phyloP scores from a whole-genome alignment of 352 stramenopile species.

The Globisporangium solare region DNA sequence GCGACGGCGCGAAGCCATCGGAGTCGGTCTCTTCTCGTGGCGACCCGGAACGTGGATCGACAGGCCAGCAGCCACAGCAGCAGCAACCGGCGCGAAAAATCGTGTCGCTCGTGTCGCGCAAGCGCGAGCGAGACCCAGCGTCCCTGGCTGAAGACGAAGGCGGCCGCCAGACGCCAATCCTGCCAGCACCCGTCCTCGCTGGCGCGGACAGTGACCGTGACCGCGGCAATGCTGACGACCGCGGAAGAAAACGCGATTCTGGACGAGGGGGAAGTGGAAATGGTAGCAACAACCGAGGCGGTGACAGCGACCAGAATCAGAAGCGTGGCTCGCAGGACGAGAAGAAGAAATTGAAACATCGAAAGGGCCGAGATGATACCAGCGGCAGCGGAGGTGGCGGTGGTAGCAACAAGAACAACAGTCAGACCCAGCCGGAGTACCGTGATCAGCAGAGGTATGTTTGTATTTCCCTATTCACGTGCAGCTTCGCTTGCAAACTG shows the following conservation, averaged over 20 bases:
- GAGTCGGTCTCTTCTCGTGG: neutral
- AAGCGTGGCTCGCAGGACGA: conserved; percentile 29
- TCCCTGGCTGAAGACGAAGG: conserved; percentile 10
- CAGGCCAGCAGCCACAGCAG: neutral
- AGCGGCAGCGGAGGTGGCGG: conserved; percentile 10
- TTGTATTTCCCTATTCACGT: neutral
- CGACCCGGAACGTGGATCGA: conserved; percentile 10
- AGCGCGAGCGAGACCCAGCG: conserved; percentile 50
- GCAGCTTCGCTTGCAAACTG: neutral
- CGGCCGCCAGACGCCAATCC: conserved; percentile 1
- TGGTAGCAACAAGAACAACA: conserved; percentile 18
- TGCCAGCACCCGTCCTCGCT: neutral
- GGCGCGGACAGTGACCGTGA: conserved; percentile 3
- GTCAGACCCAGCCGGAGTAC: conserved; percentile 18
- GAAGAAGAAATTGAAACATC: conserved; percentile 40
- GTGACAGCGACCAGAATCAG: conserved; percentile 15
- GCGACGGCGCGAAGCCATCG: neutral
- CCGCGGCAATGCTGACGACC: conserved; percentile 5
- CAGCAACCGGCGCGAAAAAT: conserved; percentile 46
- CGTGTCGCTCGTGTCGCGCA: conserved; percentile 71
- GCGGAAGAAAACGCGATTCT: conserved; percentile 6
- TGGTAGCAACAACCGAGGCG: conserved; percentile 5
- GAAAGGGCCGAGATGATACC: conserved; percentile 29
- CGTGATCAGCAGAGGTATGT: conserved; percentile 51
- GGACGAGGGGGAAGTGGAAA: conserved; percentile 6